phyloP scores from a whole-genome alignment of 495 filamentous ascomycete genomes.

The Chlorociboria aeruginascens region DNA sequence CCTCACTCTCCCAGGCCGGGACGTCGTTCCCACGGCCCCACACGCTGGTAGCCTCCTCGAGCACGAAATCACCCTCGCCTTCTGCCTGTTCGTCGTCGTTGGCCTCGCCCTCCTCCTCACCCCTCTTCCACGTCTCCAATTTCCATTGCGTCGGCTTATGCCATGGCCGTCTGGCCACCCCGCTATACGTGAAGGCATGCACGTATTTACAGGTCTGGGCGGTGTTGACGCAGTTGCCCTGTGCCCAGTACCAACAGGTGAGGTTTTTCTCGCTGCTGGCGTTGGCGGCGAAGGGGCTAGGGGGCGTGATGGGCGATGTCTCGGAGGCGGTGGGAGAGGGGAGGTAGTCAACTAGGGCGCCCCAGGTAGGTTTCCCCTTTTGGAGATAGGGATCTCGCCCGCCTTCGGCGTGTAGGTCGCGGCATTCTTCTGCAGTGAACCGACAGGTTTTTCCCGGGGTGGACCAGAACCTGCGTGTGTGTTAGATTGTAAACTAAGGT shows the following conservation, averaged over 20 bases:
- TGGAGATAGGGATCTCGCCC: conserved; percentile 2
- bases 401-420: conserved; percentile 5
- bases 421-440: conserved; percentile 12
- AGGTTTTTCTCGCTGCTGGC: neutral
- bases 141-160: neutral
- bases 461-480: conserved; percentile 4
- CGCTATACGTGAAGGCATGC: neutral
- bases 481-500: neutral
- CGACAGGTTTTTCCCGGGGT: conserved; percentile 5
- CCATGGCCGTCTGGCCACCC: neutral
- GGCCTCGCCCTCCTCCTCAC: neutral
- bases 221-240: neutral
- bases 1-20: neutral
- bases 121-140: neutral
- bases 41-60: neutral
- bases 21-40: neutral
- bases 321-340: neutral
- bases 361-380: conserved; percentile 4
- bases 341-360: neutral
- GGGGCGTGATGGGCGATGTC: neutral
- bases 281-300: neutral
- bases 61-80: neutral
- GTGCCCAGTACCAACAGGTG: conserved; percentile 2
- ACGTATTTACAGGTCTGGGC: neutral
- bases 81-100: neutral